Evolutionary conservation across 2,329 filamentous ascomycete genomes (phyloP), one percentile per base, ranked within the genome.

Genomic region (Graphiopsis chlorocephala): DNA sequence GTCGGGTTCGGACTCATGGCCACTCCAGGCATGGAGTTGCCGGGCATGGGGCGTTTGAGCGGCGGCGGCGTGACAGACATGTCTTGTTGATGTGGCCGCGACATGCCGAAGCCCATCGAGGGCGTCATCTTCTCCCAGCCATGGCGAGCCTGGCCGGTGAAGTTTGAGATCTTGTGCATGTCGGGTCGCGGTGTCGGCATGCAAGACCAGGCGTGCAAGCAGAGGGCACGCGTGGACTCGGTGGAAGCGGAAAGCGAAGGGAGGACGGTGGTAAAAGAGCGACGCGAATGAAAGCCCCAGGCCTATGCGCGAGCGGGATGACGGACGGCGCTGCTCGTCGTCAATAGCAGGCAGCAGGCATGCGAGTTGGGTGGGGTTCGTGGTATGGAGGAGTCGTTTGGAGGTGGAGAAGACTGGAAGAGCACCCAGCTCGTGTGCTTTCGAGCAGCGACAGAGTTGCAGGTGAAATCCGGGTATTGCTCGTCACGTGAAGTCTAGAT

Each of bases 101-200:
- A 85, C 60, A 62, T 62, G 74, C 84, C 83, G 78, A 89, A 88
- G 76, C 84, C 84, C 75, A 81, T 80, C 64, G 81, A 80, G 69
- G 86, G 86, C 72, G 85, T 85, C 84, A 89, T 88, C 75, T 85
- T 83, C 77, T 88, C 86, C 85, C 86, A 88, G 76, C 86, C 86
- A 85, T 88, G 85, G 73, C 86, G 84, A 77, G 86, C 86, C 74
- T 83, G 81, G 78, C 86, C 86, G 72, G 86, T 88, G 77, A 88
- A 87, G 80, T 88, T 88, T 74, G 84, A 85, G 76, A 89, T 88
- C 79, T 88, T 88, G 80, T 88, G 86, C 86, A 88, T 89, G 65
- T 29, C 59, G 55, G 63, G 50, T 35, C 38, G 29, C 33, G n/a
- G 48, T 14, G 60, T 42, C 56, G 55, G 60, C 48, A 50, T 58